phyloP scores from a whole-genome alignment of 1,139 yeast genomes.

The Blastobotrys capitulatus region DNA sequence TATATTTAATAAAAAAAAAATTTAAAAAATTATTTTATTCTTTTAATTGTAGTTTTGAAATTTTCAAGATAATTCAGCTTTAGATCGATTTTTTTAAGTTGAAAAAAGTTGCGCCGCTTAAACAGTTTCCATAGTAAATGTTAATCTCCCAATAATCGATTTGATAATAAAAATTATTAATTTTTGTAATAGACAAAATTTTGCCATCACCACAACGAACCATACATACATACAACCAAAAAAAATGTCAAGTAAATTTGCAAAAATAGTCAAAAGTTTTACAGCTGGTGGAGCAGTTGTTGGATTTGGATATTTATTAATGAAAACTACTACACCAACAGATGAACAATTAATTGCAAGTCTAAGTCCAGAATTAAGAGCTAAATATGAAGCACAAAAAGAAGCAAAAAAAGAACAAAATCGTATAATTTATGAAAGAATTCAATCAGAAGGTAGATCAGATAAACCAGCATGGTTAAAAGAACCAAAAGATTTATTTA shows the following conservation, averaged over 20 bases:
- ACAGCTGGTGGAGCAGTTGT: conserved; percentile 56
- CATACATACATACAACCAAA: too few relatives aligned
- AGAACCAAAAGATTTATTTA: conserved; percentile 26
- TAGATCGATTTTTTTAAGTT: too few relatives aligned
- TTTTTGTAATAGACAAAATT: not conserved
- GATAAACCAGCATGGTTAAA: conserved; percentile 30
- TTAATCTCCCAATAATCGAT: not conserved
- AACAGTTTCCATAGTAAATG: too few relatives aligned
- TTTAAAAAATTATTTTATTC: not conserved
- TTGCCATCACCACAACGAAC: not conserved
- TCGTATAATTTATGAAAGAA: conserved; percentile 42
- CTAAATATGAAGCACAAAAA: conserved; percentile 64
- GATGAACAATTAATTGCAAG: conserved; percentile 71
- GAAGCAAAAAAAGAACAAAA: conserved; percentile 53
- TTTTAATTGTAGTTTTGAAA: not conserved
- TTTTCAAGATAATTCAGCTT: too few relatives aligned
- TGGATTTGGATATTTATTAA: conserved; percentile 61
- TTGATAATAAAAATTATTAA: not conserved
- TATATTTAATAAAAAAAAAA: not conserved
- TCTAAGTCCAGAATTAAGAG: conserved; percentile 78
- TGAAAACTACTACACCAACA: conserved; percentile 70
- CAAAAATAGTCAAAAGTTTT: conserved; percentile 23
- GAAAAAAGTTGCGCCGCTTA: too few relatives aligned
- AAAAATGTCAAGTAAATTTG: conserved; percentile 3
- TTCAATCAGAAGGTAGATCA: conserved; percentile 15